phyloP scores from a whole-genome alignment of 2,329 filamentous ascomycete genomes.

The Sporothrix brunneoviolacea region DNA sequence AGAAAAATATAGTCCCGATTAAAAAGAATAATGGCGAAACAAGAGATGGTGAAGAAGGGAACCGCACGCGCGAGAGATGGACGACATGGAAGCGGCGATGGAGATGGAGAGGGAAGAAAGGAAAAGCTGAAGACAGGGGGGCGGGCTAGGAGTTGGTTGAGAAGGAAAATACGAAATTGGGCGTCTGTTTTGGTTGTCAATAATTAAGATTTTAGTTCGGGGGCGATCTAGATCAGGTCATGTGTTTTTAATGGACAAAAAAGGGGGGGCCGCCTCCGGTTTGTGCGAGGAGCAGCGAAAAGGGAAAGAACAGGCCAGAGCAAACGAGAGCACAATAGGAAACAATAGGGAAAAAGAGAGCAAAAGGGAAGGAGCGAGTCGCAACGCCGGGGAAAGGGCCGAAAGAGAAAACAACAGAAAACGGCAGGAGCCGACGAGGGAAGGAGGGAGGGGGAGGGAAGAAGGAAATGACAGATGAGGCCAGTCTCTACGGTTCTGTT shows the following conservation, averaged over 20 bases:
- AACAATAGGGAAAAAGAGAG: not conserved
- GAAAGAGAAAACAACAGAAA: not conserved
- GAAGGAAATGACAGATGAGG: too few relatives aligned
- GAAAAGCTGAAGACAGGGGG: not conserved
- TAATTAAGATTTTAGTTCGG: not conserved
- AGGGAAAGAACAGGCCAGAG: not conserved
- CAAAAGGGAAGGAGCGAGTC: not conserved
- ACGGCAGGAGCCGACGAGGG: not conserved
- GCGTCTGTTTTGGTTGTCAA: slow-evolving; percentile 10
- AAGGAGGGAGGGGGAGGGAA: not conserved
- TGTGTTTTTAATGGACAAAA: not conserved
- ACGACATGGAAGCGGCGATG: not conserved
- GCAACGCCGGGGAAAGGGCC: not conserved
- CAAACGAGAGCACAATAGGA: not conserved
- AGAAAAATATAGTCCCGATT: not conserved
- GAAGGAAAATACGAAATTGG: slow-evolving; percentile 9
- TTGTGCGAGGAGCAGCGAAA: not conserved
- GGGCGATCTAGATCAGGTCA: slow-evolving; percentile 6
- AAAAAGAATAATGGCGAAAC: not conserved
- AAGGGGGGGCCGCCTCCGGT: not conserved
- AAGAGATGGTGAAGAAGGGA: not conserved
- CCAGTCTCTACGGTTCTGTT: too few relatives aligned
- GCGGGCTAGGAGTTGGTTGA: slow-evolving; percentile 4
- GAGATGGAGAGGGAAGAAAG: not conserved
- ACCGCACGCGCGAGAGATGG: too few relatives aligned